A percentile compares a stretch with the other conserved stretches of the same genome.
phyloP scores from a whole-genome alignment of 2,329 filamentous ascomycete species.

The Botrytis hyacinthi region DNA sequence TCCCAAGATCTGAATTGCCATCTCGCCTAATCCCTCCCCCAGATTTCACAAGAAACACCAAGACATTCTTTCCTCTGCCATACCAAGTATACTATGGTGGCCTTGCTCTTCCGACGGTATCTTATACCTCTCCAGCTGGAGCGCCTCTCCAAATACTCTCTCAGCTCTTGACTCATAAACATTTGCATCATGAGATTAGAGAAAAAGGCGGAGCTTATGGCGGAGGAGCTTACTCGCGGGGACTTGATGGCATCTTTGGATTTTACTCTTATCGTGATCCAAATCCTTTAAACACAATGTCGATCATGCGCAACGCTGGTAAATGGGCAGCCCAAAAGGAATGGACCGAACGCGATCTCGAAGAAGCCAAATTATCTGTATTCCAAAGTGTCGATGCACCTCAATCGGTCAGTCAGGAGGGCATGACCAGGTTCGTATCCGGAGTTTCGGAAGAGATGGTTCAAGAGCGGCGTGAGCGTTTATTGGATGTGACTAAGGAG shows the following conservation, averaged over 20 bases:
- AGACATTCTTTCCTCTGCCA: constrained; percentile 88
- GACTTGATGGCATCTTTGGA: constrained; percentile 81
- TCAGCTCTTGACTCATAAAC: constrained; percentile 92
- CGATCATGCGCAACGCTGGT: constrained; percentile 80
- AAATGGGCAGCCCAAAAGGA: constrained; percentile 76
- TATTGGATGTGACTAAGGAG: constrained; percentile 80
- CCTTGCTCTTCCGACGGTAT: constrained; percentile 75
- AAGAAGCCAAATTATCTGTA: constrained; percentile 92
- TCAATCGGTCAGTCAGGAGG: constrained; percentile 80
- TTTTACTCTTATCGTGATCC: constrained; percentile 98
- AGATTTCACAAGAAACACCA: constrained; percentile 51
- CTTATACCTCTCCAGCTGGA: constrained; percentile 72
- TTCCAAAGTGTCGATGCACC: constrained; percentile 93
- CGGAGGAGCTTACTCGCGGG: constrained; percentile 79
- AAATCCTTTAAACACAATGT: constrained; percentile 84
- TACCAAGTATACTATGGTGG: constrained; percentile 97
- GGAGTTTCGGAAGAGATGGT: constrained; percentile 88
- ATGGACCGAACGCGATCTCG: constrained; percentile 82
- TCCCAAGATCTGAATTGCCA: constrained; percentile 48
- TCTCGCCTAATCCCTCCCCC: constrained; percentile 41
- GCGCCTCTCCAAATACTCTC: constrained; percentile 85
- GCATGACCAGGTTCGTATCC: constrained; percentile 79
- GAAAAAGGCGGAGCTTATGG: constrained; percentile 98
- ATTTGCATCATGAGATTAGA: constrained; percentile 94
- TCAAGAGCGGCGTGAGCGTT: constrained; percentile 75